These are phyloP conservation scores for Kodamaea suecica DNA, from an alignment of 1,139 yeast species.

Conservation along the genomic window DNA sequence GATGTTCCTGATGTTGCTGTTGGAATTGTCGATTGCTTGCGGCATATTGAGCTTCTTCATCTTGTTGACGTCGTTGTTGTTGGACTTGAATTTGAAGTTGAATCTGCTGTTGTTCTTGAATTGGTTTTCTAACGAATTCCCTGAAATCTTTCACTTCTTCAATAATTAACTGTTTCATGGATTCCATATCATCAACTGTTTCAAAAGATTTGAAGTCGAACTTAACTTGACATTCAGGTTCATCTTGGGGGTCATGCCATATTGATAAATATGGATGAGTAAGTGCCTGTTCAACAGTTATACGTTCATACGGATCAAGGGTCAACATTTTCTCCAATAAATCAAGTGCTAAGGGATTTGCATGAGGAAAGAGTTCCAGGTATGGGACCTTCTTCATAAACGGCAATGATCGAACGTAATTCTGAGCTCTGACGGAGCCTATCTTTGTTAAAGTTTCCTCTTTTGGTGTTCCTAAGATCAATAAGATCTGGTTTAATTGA, in stretches of 20 bases:
- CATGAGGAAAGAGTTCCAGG: conserved; percentile 67
- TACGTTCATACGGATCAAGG: conserved; percentile 82
- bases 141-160: conserved; percentile 81
- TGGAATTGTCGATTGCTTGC: conserved; percentile 10
- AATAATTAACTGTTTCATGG: conserved; percentile 72
- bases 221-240: conserved; percentile 77
- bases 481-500: conserved; percentile 83
- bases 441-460: conserved; percentile 79
- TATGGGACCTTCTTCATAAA: conserved; percentile 82
- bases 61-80: conserved; percentile 26
- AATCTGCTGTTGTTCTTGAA: conserved; percentile 59
- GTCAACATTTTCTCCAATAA: conserved; percentile 78
- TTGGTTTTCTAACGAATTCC: conserved; percentile 74
- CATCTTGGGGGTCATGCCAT: conserved; percentile 97
- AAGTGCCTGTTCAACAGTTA: conserved; percentile 85
- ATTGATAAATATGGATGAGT: conserved; percentile 84
- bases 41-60: conserved; percentile 16
- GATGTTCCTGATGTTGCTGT: conserved; percentile 14
- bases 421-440: conserved; percentile 88
- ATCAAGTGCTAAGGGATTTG: conserved; percentile 85
- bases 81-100: conserved; percentile 39
- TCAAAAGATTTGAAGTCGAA: conserved; percentile 88
- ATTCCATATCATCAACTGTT: conserved; percentile 73
- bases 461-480: conserved; percentile 86
- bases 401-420: conserved; percentile 84